phyloP scores from a whole-genome alignment of 1,284 basidiomycete species.

The Filobasidium uniguttulatum region DNA sequence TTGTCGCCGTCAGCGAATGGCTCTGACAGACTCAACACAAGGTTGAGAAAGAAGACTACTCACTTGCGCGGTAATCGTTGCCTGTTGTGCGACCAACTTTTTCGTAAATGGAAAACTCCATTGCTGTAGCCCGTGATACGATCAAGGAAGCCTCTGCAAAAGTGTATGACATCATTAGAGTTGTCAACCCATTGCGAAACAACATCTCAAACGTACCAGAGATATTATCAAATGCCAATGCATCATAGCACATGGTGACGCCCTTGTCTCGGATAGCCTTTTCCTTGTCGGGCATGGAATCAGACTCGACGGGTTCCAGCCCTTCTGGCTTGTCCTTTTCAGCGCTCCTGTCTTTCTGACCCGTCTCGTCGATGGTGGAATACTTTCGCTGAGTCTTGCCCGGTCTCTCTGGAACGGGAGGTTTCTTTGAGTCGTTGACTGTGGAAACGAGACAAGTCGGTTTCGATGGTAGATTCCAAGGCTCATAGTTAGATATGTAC shows the following conservation, averaged over 20 bases:
- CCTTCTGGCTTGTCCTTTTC: slow-evolving; percentile 9
- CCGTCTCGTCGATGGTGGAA: slow-evolving; percentile 3
- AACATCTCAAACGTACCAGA: slow-evolving; percentile 52
- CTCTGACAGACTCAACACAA: neutral
- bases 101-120: slow-evolving; percentile 37
- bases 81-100: slow-evolving; percentile 27
- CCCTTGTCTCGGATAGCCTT: slow-evolving; percentile 59
- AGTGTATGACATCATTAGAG: no score
- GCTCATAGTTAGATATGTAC: no score
- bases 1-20: neutral
- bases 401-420: slow-evolving; percentile 12
- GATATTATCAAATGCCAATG: slow-evolving; percentile 66
- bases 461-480: no score
- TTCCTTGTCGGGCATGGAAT: slow-evolving; percentile 44
- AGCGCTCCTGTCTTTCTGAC: neutral
- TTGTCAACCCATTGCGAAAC: no score
- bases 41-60: slow-evolving; percentile 12
- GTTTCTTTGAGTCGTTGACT: no score
- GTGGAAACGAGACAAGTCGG: no score
- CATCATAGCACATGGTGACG: slow-evolving; percentile 79
- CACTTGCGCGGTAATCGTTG: slow-evolving; percentile 36
- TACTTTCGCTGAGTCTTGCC: slow-evolving; percentile 6
- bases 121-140: slow-evolving; percentile 34
- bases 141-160: slow-evolving; percentile 33
- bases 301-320: slow-evolving; percentile 6